Base-by-base conservation (phyloP, 2,329 filamentous ascomycete species). In the Paraphaeosphaeria sporulosa region DNA sequence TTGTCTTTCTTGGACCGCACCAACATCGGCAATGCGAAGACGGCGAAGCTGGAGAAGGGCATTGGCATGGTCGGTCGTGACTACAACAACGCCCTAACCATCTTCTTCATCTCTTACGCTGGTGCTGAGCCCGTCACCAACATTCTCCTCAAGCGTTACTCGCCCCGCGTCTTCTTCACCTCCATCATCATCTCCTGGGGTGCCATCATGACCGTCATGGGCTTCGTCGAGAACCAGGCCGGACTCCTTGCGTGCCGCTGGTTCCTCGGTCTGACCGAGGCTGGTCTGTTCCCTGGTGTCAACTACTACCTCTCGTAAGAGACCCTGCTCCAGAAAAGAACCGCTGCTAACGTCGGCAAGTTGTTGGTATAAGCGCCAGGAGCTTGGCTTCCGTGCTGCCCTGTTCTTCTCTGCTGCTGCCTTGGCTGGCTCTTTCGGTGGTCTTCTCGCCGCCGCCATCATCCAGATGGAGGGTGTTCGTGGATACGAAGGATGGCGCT, bases 21-120 rank as follows among this genome's bases (percentile, higher is more conserved):
- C 54, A 77, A 77, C 61, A 77, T 77, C 54, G 72, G 69, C 36
- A 89, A 86, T 82, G 80, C 72, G 56, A 73, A 73, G 58, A 75
- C 80, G 38, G 74, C 76, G 38, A 66, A 73, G 8, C 71, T 78
- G 55, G 72, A 69, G 44, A 55, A 36, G 13, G 64, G 68, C 21
- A 63, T 75, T n/a, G n/a, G 64, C 4, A 74, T 78, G 72, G 55
- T 25, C 0, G 86, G 85, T 1, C 86, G 89, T 57, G 82, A 89
- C 64, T 90, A 91, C 66, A 80, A 90, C 4, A 85, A 85, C 1
- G 87, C 87, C 0, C 70, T 91, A 53, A 90, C 88, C 1, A 76
- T 91, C 1, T 91, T 90, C 75, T 91, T 91, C 72, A 79, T 83
- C 61, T 80, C 79, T 1, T 83, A 83, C 62, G 79, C 81, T n/a